Evolutionary conservation across 768 basidiomycete species (phyloP).

Genomic region (Suillus placidus): DNA sequence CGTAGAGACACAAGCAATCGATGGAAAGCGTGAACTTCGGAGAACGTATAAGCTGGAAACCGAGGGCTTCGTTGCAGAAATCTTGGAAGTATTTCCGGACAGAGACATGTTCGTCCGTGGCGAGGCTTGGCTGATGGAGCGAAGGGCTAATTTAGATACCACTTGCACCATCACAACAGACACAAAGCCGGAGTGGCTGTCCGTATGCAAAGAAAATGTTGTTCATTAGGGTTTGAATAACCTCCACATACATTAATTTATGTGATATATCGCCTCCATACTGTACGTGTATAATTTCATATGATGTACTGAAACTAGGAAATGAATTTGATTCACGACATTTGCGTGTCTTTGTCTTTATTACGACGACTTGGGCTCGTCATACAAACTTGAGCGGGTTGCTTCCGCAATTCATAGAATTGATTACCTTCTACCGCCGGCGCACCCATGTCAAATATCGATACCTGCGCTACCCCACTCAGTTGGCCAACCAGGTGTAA

Average conservation of each 20-base stretch:
- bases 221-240: constrained; percentile 15
- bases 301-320: not conserved
- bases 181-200: constrained; percentile 19
- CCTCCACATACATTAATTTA: not conserved
- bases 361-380: not conserved
- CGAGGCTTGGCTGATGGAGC: constrained; percentile 52
- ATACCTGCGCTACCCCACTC: not conserved
- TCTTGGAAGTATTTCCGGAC: constrained; percentile 69
- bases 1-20: constrained; percentile 41
- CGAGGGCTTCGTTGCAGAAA: constrained; percentile 65
- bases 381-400: not conserved
- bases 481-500: not conserved
- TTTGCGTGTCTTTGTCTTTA: not conserved
- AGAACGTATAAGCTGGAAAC: constrained; percentile 57
- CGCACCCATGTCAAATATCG: not conserved
- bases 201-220: constrained; percentile 8
- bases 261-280: not conserved
- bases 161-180: constrained; percentile 12
- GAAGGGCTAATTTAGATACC: constrained; percentile 14
- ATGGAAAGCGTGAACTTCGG: constrained; percentile 30
- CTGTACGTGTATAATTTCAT: not conserved
- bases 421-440: not conserved
- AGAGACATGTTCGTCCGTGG: constrained; percentile 65
- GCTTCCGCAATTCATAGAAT: not conserved
- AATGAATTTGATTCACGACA: not conserved